Base-by-base conservation (phyloP, 2,329 filamentous ascomycete species). In the Dactylella cylindrospora region DNA sequence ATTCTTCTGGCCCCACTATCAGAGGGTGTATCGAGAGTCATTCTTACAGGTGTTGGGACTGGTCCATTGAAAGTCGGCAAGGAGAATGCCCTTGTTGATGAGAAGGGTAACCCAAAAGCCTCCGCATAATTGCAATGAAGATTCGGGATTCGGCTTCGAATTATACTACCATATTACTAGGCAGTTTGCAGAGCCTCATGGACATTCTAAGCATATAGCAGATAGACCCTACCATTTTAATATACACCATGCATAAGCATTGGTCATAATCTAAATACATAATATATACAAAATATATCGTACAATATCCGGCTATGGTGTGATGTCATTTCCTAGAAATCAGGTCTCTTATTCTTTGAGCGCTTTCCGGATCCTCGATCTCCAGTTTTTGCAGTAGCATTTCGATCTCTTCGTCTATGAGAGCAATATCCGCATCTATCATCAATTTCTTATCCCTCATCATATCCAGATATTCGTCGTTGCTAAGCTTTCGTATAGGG, bases 41-140 rank as follows among this genome's bases (percentile, higher is more conserved):
- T 98, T 67, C 76, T 90, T 76, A 97, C 94, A 1, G 80, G 85
- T 46, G 93, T 98, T 35, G 93, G 93, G 1, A 88, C 94, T 72
- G 93, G 91, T 0, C 93, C 93, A 0, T 75, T 85, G 66, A 88
- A 82, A 77, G 87, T 89, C 3, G 80, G 91, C 12, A 81, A 91
- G 71, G 51, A 51, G 17, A 28, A 41, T 2, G 39, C 51, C 5
- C 41, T 64, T 15, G 43, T 64, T 36, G 59, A 64, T 23, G 39
- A 46, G 12, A 22, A 45, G 22, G 59, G 59, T 12, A 57, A 57
- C 17, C 50, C 51, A 31, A 64, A 35, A 32, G 25, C 51, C 31
- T 33, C 39, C n/a, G 22, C 31, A 46, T 57, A 50, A 44, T 13
- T n/a, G 5, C n/a, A n/a, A n/a, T n/a, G 28, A 31, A 31, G 28